Evolutionary conservation across 331 rosid genomes (phyloP).

Genomic region (Quercus phellos): DNA sequence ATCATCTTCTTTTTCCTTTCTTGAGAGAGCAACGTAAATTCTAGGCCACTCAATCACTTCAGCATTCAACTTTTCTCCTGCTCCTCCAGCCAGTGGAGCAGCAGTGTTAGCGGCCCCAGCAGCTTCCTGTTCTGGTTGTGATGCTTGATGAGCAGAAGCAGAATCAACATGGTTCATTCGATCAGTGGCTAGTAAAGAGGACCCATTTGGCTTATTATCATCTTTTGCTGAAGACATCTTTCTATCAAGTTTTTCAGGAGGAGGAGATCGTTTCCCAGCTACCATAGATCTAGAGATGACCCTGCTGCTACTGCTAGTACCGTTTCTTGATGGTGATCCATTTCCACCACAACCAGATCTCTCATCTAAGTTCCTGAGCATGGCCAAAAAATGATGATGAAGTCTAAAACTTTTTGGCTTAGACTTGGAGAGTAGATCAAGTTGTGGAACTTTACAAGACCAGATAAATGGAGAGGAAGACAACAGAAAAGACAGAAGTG

Average conservation of each 20-base stretch:
- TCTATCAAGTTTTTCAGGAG: slow-evolving; percentile 41
- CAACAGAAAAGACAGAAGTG: slow-evolving; percentile 3
- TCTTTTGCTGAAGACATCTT: slow-evolving; percentile 35
- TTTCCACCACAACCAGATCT: slow-evolving; percentile 31
- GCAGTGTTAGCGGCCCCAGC: neutral
- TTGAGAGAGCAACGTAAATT: slow-evolving; percentile 46
- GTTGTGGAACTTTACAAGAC: slow-evolving; percentile 13
- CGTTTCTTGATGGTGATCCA: slow-evolving; percentile 50
- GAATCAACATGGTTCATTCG: slow-evolving; percentile 35
- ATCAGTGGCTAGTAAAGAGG: slow-evolving; percentile 22
- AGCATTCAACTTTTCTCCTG: slow-evolving; percentile 33
- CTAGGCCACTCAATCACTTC: slow-evolving; percentile 58
- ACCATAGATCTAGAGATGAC: slow-evolving; percentile 41
- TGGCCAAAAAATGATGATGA: slow-evolving; percentile 18
- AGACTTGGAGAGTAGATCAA: neutral
- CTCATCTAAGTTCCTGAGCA: slow-evolving; percentile 57
- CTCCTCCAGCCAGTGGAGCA: neutral
- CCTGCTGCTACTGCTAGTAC: slow-evolving; percentile 24
- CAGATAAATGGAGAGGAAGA: neutral
- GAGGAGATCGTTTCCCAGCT: slow-evolving; percentile 35
- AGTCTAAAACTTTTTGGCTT: neutral
- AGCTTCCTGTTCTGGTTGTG: slow-evolving; percentile 24
- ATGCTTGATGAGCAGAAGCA: slow-evolving; percentile 12
- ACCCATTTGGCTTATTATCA: slow-evolving; percentile 43
- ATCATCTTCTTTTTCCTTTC: slow-evolving; percentile 75